Evolutionary conservation across 768 basidiomycete genomes (phyloP).

Genomic region (Cubamyces sp.): DNA sequence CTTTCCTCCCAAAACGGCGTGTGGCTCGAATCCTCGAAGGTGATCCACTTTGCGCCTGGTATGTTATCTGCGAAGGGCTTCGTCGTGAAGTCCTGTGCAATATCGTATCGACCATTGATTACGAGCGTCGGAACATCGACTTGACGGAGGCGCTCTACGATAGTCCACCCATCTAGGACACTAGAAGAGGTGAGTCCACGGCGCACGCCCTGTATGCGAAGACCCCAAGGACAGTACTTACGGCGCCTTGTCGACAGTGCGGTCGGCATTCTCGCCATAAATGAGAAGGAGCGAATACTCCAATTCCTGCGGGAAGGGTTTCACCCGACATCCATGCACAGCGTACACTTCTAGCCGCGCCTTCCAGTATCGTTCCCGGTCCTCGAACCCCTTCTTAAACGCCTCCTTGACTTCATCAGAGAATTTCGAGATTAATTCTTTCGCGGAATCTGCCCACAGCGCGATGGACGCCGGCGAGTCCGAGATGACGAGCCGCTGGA

Average conservation of each 20-base stretch:
- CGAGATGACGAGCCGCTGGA: conserved; percentile 51
- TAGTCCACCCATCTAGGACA: conserved; percentile 32
- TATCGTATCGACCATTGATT: conserved; percentile 36
- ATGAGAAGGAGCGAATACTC: conserved; percentile 36
- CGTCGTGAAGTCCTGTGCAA: conserved; percentile 35
- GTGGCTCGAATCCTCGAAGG: conserved; percentile 37
- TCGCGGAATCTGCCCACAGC: conserved; percentile 46
- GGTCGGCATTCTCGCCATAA: conserved; percentile 41
- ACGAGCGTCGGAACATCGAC: conserved; percentile 35
- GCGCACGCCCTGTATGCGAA: background rate
- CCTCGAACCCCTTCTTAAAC: conserved; percentile 44
- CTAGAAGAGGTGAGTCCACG: background rate
- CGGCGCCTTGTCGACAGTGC: conserved; percentile 44
- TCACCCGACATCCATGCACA: conserved; percentile 46
- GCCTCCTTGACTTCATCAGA: conserved; percentile 45
- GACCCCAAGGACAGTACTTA: conserved; percentile 37
- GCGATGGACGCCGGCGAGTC: conserved; percentile 49
- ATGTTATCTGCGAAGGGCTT: conserved; percentile 33
- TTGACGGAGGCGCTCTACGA: conserved; percentile 33
- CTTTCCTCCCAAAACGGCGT: conserved; percentile 38
- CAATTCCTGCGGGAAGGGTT: conserved; percentile 49
- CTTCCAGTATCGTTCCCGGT: conserved; percentile 45
- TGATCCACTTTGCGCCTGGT: conserved; percentile 35
- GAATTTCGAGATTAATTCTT: conserved; percentile 44
- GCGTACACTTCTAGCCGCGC: conserved; percentile 47